These are phyloP conservation scores for Termitomyces heimii DNA, from an alignment of 768 basidiomycete species.

Conservation along the genomic window DNA sequence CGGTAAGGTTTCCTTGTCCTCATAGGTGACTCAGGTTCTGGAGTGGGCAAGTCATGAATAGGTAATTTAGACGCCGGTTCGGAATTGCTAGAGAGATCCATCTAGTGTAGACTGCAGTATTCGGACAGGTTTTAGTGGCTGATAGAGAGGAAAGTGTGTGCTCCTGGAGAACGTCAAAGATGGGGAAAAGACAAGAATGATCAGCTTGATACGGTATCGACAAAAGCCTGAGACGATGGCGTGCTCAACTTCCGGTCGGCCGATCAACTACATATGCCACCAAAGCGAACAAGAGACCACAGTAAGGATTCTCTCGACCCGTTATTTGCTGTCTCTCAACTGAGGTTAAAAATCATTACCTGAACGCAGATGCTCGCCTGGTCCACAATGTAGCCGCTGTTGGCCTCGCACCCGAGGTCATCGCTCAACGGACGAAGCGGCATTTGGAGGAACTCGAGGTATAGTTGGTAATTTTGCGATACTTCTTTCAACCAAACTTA, in stretches of 20 bases:
- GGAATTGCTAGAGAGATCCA: constrained; percentile 33
- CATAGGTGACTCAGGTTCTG: constrained; percentile 74
- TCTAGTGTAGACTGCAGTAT: constrained; percentile 13
- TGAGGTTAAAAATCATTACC: not conserved
- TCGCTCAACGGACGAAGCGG: constrained; percentile 69
- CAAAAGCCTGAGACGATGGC: constrained; percentile 14
- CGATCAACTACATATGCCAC: constrained; percentile 30
- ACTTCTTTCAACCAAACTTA: constrained; percentile 5
- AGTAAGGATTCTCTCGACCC: constrained; percentile 26
- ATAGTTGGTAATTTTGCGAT: constrained; percentile 4
- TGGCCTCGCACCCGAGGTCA: constrained; percentile 52
- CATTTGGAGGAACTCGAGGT: constrained; percentile 88
- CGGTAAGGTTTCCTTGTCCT: constrained; percentile 67
- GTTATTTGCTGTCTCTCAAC: not conserved
- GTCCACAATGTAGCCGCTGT: constrained; percentile 35
- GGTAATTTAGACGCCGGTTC: constrained; percentile 24
- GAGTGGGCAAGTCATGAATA: constrained; percentile 63
- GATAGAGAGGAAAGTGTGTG: not conserved
- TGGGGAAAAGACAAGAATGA: not conserved
- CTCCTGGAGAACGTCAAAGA: constrained; percentile 1
- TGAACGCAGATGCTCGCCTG: constrained; percentile 40
- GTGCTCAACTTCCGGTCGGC: constrained; percentile 17
- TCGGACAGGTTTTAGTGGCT: constrained; percentile 1
- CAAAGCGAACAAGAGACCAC: constrained; percentile 43
- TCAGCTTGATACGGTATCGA: not conserved